A percentile compares a stretch with the other conserved stretches of the same genome.
Evolutionary conservation across 2,329 filamentous ascomycete genomes (phyloP).

Genomic region (Talaromyces amestolkiae): DNA sequence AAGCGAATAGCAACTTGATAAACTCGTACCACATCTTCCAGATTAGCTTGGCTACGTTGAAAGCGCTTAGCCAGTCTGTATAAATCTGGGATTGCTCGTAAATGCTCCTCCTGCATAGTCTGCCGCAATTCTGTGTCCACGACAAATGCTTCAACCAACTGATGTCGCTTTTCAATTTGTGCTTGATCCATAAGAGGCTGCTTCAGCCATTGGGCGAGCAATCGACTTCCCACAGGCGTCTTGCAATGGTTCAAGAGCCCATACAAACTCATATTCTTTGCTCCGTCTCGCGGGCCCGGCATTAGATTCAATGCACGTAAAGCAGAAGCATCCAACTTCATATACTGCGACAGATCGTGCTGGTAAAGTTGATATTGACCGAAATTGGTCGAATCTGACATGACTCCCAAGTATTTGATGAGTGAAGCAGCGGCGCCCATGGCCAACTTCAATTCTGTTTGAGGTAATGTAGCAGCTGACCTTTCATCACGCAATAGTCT

Average conservation of each 20-base stretch:
- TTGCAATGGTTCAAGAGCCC: constrained; percentile 97
- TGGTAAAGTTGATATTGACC: constrained; percentile 97
- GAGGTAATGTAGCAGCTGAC: constrained; percentile 71
- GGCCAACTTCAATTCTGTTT: constrained; percentile 89
- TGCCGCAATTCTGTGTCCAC: constrained; percentile 89
- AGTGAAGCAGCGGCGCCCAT: constrained; percentile 93
- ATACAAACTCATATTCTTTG: constrained; percentile 97
- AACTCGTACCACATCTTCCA: constrained; percentile 92
- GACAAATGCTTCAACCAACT: constrained; percentile 92
- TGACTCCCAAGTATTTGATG: constrained; percentile 88
- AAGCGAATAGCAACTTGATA: constrained; percentile 93
- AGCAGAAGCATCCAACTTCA: constrained; percentile 95
- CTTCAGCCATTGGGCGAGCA: constrained; percentile 95
- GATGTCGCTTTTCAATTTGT: constrained; percentile 87
- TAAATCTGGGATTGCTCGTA: constrained; percentile 88
- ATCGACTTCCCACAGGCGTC: constrained; percentile 83
- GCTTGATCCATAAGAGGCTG: constrained; percentile 89
- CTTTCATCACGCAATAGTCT: constrained; percentile 84
- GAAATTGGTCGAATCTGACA: constrained; percentile 91
- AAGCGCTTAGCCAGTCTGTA: constrained; percentile 94
- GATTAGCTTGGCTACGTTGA: constrained; percentile 81
- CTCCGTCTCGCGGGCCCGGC: constrained; percentile 88
- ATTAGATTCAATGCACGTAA: constrained; percentile 93
- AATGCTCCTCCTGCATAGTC: constrained; percentile 93
- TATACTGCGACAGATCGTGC: constrained; percentile 93